A percentile compares a stretch with the other conserved stretches of the same genome.
These are phyloP conservation scores for Austroboletus olivaceoglutinosus DNA, from an alignment of 1,284 basidiomycete species.

Conservation along the genomic window DNA sequence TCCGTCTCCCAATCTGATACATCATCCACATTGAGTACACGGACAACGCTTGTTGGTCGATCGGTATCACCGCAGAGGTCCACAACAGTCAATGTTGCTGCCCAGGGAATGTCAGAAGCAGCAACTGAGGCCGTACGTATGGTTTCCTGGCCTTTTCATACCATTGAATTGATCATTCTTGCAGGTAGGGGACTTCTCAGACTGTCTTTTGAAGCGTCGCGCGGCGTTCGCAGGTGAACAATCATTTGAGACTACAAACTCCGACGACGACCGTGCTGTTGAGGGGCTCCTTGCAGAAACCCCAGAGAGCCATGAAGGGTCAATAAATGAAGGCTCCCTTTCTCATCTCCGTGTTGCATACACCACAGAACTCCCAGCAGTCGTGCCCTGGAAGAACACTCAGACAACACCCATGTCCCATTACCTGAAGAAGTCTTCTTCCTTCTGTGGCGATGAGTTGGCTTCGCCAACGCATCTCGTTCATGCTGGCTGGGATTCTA, in stretches of 20 bases:
- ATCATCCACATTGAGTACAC: slow-evolving; percentile 31
- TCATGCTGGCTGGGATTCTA: slow-evolving; percentile 59
- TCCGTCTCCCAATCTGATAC: slow-evolving; percentile 30
- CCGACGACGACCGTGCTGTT: slow-evolving; percentile 36
- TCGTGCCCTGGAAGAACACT: slow-evolving; percentile 42
- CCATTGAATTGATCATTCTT: slow-evolving; percentile 26
- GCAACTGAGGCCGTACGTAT: slow-evolving; percentile 33
- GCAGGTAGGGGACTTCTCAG: slow-evolving; percentile 33
- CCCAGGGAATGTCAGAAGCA: slow-evolving; percentile 28
- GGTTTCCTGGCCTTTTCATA: slow-evolving; percentile 32
- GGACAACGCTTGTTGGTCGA: slow-evolving; percentile 33
- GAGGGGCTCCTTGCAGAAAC: slow-evolving; percentile 37
- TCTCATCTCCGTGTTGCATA: slow-evolving; percentile 41
- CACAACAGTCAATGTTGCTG: slow-evolving; percentile 17
- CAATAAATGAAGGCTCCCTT: slow-evolving; percentile 32
- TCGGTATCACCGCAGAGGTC: slow-evolving; percentile 36
- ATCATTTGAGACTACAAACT: slow-evolving; percentile 36
- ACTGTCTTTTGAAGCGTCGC: slow-evolving; percentile 27
- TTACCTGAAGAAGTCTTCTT: slow-evolving; percentile 39
- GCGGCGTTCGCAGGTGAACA: slow-evolving; percentile 30
- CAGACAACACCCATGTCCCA: slow-evolving; percentile 37
- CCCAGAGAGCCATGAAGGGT: slow-evolving; percentile 28
- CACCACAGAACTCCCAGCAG: slow-evolving; percentile 35
- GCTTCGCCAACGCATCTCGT: slow-evolving; percentile 47
- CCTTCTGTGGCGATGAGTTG: slow-evolving; percentile 38